A percentile compares a stretch with the other conserved stretches of the same genome.
Conservation (phyloP, 2,329 filamentous ascomycete species). For the Xylaria sp. region DNA sequence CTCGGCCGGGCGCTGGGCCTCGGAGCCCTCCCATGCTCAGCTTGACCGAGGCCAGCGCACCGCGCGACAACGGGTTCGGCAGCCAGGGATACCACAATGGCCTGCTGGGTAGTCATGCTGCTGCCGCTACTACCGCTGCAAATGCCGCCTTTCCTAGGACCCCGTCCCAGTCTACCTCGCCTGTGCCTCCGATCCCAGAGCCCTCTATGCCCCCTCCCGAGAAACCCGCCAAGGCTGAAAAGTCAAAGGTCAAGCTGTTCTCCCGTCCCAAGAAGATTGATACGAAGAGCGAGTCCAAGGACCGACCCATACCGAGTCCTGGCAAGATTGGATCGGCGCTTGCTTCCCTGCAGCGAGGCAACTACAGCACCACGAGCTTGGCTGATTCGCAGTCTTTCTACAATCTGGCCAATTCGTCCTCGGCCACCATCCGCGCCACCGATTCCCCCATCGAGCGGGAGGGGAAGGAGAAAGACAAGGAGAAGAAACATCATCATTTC, state of each 20-base stretch:
- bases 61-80: slow-evolving; percentile 66
- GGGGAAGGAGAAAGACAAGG: slow-evolving; percentile 72
- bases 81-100: slow-evolving; percentile 69
- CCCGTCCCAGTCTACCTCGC: slow-evolving; percentile 65
- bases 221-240: slow-evolving; percentile 71
- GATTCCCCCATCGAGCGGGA: slow-evolving; percentile 62
- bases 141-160: slow-evolving; percentile 76
- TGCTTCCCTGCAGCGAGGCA: slow-evolving; percentile 71
- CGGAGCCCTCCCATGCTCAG: slow-evolving; percentile 72
- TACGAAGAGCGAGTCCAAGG: slow-evolving; percentile 73
- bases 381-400: slow-evolving; percentile 77
- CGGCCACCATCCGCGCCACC: slow-evolving; percentile 76
- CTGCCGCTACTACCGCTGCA: slow-evolving; percentile 76
- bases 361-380: slow-evolving; percentile 78
- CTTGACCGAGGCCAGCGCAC: slow-evolving; percentile 72
- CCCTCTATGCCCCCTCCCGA: slow-evolving; percentile 58
- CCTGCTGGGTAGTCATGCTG: slow-evolving; percentile 67
- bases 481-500: slow-evolving; percentile 84
- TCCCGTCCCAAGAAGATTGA: slow-evolving; percentile 81
- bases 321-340: slow-evolving; percentile 76
- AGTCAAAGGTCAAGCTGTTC: slow-evolving; percentile 85
- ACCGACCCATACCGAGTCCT: slow-evolving; percentile 77
- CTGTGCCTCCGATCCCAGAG: slow-evolving; percentile 54
- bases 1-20: slow-evolving; percentile 57
- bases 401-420: slow-evolving; percentile 78